Evolutionary conservation across 148 eudicot species (phyloP).

Genomic region (Diospyros lotus): DNA sequence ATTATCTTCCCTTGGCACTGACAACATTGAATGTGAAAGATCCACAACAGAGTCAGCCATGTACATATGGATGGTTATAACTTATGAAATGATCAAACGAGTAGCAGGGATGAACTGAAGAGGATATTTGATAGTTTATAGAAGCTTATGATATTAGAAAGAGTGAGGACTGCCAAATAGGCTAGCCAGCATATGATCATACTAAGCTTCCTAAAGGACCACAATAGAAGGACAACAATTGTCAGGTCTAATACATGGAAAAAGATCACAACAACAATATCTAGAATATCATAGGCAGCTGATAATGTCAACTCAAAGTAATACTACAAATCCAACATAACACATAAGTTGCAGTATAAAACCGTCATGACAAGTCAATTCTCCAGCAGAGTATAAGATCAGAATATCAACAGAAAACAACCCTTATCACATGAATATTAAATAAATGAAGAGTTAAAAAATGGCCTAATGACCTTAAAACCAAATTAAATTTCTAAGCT

Average conservation of each 20-base stretch:
- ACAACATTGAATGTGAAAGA: background rate
- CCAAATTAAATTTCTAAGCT: background rate
- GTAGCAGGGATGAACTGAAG: background rate
- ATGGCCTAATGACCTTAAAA: slow-evolving; percentile 1
- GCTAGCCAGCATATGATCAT: background rate
- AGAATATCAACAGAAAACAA: background rate
- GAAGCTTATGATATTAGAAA: background rate
- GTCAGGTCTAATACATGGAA: background rate
- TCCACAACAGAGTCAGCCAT: slow-evolving; percentile 3
- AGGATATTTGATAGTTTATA: too few relatives aligned
- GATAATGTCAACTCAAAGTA: background rate
- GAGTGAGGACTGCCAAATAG: background rate
- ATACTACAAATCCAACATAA: background rate
- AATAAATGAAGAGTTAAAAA: background rate
- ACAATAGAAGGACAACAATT: background rate
- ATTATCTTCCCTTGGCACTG: background rate
- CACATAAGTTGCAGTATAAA: background rate
- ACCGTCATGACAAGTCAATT: too few relatives aligned
- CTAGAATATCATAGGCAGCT: background rate
- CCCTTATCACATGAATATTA: background rate
- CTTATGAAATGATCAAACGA: background rate
- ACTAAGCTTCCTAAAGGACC: background rate
- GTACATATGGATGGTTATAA: background rate
- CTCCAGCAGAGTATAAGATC: background rate
- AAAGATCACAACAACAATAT: background rate